These are phyloP conservation scores for Pseudogymnoascus sp. DNA, from an alignment of 2,329 filamentous ascomycete species.

Conservation along the genomic window DNA sequence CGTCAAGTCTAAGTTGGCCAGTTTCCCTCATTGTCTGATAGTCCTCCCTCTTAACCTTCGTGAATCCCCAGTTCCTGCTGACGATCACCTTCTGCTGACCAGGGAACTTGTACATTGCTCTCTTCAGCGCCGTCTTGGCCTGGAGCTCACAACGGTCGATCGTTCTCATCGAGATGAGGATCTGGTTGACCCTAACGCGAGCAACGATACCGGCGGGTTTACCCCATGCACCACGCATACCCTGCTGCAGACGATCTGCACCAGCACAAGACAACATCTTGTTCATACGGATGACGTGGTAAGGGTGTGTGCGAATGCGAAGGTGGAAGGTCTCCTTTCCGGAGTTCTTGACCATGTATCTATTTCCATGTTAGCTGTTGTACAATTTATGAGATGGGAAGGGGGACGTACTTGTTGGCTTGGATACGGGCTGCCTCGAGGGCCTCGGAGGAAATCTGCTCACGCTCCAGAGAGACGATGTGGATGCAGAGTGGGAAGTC, in stretches of 20 bases:
- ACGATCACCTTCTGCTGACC: constrained; percentile 99
- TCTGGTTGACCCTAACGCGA: constrained; percentile 99
- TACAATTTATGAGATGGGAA: constrained; percentile 34
- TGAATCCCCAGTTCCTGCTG: constrained; percentile 99
- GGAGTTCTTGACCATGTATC: constrained; percentile 59
- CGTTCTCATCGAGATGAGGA: constrained; percentile 93
- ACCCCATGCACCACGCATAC: constrained; percentile 99
- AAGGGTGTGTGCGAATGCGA: constrained; percentile 85
- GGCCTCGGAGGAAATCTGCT: constrained; percentile 98
- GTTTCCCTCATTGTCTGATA: constrained; percentile 93
- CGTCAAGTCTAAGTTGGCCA: constrained; percentile 90
- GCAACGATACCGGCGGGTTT: constrained; percentile 99
- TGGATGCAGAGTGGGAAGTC: constrained; percentile 99
- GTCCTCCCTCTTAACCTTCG: constrained; percentile 92
- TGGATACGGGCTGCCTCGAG: constrained; percentile 99
- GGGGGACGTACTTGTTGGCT: constrained; percentile 76
- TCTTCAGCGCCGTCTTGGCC: constrained; percentile 65
- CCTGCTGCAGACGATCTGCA: constrained; percentile 99
- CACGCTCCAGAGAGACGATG: constrained; percentile 99
- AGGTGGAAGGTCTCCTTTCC: constrained; percentile 71
- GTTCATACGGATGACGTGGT: constrained; percentile 99
- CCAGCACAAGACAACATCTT: constrained; percentile 99
- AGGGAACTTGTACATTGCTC: constrained; percentile 99
- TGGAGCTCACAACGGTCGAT: constrained; percentile 71
- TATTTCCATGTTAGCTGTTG: constrained; percentile 13